Evolutionary conservation across 441 rosid genomes (phyloP).

Genomic region (Croton setiger): DNA sequence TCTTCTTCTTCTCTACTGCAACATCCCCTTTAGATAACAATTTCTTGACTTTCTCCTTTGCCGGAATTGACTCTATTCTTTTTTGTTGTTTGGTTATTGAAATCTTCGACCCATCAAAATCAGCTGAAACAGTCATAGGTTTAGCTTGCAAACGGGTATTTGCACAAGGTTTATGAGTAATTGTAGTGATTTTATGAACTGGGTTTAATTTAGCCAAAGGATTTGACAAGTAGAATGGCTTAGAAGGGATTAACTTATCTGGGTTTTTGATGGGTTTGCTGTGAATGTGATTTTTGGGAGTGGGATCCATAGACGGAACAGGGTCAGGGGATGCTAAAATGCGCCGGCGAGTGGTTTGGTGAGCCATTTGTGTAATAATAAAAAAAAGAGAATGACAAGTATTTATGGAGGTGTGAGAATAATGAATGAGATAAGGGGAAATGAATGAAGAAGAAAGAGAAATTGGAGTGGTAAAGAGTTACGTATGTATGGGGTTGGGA

Average conservation of each 20-base stretch:
- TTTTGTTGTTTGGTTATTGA: slow-evolving; percentile 23
- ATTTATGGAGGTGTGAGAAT: neutral
- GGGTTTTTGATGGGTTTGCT: slow-evolving; percentile 26
- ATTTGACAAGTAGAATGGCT: slow-evolving; percentile 27
- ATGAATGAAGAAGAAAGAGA: slow-evolving; percentile 1
- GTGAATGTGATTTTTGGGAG: slow-evolving; percentile 15
- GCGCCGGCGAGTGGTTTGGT: slow-evolving; percentile 31
- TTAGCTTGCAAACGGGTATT: slow-evolving; percentile 48
- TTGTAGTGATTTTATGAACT: slow-evolving; percentile 15
- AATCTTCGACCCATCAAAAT: slow-evolving; percentile 37
- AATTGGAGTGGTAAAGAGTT: slow-evolving; percentile 1
- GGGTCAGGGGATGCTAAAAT: slow-evolving; percentile 28
- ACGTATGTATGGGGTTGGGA: slow-evolving; percentile 9
- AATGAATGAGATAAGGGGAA: neutral
- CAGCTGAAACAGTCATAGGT: slow-evolving; percentile 48
- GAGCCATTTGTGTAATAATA: slow-evolving; percentile 25
- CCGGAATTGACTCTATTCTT: slow-evolving; percentile 11
- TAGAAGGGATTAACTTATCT: slow-evolving; percentile 29
- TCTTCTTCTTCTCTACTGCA: slow-evolving; percentile 12
- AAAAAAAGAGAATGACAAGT: neutral
- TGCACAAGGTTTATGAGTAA: slow-evolving; percentile 23
- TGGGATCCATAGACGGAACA: slow-evolving; percentile 33
- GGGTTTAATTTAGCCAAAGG: slow-evolving; percentile 30
- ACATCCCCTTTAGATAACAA: slow-evolving; percentile 17
- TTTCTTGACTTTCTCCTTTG: slow-evolving; percentile 24